phyloP scores from a whole-genome alignment of 75 land plant genomes.

The Adiantum capillusveneris region DNA sequence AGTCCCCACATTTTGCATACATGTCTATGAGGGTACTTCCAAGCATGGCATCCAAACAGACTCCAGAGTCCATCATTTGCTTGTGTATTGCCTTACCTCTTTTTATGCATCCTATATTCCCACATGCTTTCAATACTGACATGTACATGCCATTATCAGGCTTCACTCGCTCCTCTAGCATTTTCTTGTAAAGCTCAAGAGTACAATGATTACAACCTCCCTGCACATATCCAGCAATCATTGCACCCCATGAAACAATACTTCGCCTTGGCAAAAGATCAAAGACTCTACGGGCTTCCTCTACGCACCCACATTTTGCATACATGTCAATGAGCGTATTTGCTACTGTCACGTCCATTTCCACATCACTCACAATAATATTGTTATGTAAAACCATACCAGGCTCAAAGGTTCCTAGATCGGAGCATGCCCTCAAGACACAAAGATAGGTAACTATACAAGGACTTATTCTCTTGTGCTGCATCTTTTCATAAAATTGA shows the following conservation, averaged over 20 bases:
- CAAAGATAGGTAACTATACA: neutral
- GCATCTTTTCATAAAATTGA: too few relatives aligned
- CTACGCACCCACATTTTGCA: slow-evolving; percentile 38
- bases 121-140: neutral
- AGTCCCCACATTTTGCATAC: slow-evolving; percentile 43
- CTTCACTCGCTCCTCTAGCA: neutral
- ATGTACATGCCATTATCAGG: neutral
- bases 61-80: neutral
- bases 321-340: slow-evolving; percentile 26
- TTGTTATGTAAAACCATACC: neutral
- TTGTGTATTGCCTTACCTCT: slow-evolving; percentile 6
- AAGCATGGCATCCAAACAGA: slow-evolving; percentile 1
- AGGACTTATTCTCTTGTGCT: too few relatives aligned
- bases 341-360: too few relatives aligned
- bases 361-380: neutral
- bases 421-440: neutral
- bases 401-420: neutral
- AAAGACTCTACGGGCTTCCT: slow-evolving; percentile 18
- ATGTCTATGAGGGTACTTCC: slow-evolving; percentile 35
- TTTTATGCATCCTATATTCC: neutral
- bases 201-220: slow-evolving; percentile 1
- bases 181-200: neutral
- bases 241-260: slow-evolving; percentile 46
- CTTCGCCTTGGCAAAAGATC: slow-evolving; percentile 28
- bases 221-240: slow-evolving; percentile 45